Base-by-base conservation (phyloP, 495 filamentous ascomycete species). In the Penicillium bovifimosum region DNA sequence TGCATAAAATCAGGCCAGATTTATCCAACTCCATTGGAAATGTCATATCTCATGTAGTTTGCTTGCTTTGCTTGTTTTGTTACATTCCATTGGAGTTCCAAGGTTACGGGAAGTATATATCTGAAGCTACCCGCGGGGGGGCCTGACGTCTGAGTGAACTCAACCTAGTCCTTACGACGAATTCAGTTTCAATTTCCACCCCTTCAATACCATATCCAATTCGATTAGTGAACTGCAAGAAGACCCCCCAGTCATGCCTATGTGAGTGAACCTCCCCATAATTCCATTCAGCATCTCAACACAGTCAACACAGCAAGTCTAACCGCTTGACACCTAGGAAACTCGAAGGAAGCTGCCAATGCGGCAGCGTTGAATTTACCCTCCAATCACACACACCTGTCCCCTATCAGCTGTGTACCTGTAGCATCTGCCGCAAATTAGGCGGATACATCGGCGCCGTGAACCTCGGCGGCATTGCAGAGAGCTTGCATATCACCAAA, bases 341-440 rank as follows among this genome's bases (percentile, higher is more conserved):
- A 56, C 73, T 79, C n/a, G 64, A 76, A 47, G 78, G 78, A 55
- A 77, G 72, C 59, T 80, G 76, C 63, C 78, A 80, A 58, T 80
- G 78, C 53, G 77, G 78, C 42, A 62, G 66, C 40, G 64, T 82
- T 32, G 67, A 77, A 67, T 82, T 82, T 58, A 69, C 65, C 9
- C 64, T 80, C 20, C 56, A 77, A 35, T 80, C 77, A 0, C 63
- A 71, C 18, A 80, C 79, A 0, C 78, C 79, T 4, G 76, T 80
- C 0, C 79, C 78, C 2, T 82, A 78, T 52, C 76, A 81, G 56
- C 70, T 80, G 41, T 82, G 79, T 50, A 75, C 76, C 14, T 81
- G 77, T 56, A 75, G 75, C 48, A 82, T 81, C 59, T 82, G 77
- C 46, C 76, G 78, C 46, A 80, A 81, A 62, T 67, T 76, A 26